Conservation (phyloP, 495 filamentous ascomycete genomes). For the Annulohypoxylon nitens region DNA sequence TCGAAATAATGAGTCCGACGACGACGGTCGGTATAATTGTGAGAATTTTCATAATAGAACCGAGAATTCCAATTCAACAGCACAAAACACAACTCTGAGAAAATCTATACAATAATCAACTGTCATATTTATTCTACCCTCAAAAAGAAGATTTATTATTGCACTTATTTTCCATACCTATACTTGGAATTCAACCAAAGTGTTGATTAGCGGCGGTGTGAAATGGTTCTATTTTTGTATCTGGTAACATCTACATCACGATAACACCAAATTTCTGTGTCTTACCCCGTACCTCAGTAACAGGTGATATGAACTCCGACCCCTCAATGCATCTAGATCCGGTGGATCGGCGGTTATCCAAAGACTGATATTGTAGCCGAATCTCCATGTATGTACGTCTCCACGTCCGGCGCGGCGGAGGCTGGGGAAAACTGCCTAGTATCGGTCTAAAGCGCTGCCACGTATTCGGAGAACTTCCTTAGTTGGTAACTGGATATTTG, state of each 20-base stretch:
- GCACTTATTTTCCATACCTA: neutral
- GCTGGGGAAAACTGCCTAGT: constrained; percentile 18
- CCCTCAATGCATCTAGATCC: constrained; percentile 33
- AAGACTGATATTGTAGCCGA: constrained; percentile 30
- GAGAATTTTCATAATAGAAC: constrained; percentile 30
- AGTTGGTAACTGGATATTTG: constrained; percentile 17
- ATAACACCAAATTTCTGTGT: neutral
- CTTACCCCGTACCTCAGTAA: constrained; percentile 27
- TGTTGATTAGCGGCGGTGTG: neutral
- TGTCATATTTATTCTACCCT: neutral
- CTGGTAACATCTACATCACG: constrained; percentile 23
- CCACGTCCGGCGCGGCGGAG: constrained; percentile 8
- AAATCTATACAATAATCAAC: neutral
- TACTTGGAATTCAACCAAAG: neutral
- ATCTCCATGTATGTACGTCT: constrained; percentile 11
- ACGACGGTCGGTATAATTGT: constrained; percentile 25
- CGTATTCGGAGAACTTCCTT: constrained; percentile 15
- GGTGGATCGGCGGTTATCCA: constrained; percentile 25
- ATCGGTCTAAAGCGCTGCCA: constrained; percentile 23
- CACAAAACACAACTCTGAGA: neutral
- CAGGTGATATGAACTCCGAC: constrained; percentile 21
- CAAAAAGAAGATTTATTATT: neutral
- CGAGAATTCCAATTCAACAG: neutral
- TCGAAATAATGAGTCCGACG: constrained; percentile 18
- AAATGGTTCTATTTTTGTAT: constrained; percentile 7